Evolutionary conservation across 2,329 filamentous ascomycete species (phyloP).

Genomic region (Tetracladium maxilliforme): DNA sequence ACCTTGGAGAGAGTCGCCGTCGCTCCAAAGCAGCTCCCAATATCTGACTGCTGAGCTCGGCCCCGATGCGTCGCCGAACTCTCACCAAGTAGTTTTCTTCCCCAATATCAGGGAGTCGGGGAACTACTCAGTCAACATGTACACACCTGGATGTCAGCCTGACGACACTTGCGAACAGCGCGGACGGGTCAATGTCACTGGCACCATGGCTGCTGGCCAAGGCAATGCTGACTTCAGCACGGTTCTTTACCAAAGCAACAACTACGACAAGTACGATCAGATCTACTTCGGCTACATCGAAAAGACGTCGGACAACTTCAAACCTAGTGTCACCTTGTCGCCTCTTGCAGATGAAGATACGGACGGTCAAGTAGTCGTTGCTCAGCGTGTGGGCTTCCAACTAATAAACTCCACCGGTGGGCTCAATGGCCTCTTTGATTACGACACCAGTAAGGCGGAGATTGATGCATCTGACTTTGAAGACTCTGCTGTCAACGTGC

Average conservation of each 20-base stretch:
- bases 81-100: slow-evolving; percentile 59
- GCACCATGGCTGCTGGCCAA: slow-evolving; percentile 42
- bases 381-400: slow-evolving; percentile 70
- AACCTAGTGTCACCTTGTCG: slow-evolving; percentile 64
- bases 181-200: slow-evolving; percentile 72
- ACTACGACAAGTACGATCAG: slow-evolving; percentile 92
- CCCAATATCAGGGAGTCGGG: slow-evolving; percentile 81
- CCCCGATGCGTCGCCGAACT: slow-evolving; percentile 36
- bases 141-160: slow-evolving; percentile 78
- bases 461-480: slow-evolving; percentile 49
- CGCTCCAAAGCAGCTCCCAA: slow-evolving; percentile 53
- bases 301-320: slow-evolving; percentile 56
- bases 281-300: slow-evolving; percentile 81
- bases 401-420: slow-evolving; percentile 61
- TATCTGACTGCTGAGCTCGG: slow-evolving; percentile 60
- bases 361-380: slow-evolving; percentile 63
- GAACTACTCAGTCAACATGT: slow-evolving; percentile 82
- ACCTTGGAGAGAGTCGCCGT: slow-evolving; percentile 57
- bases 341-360: slow-evolving; percentile 50
- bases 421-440: slow-evolving; percentile 84
- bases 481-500: slow-evolving; percentile 60
- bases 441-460: slow-evolving; percentile 48
- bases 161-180: slow-evolving; percentile 64
- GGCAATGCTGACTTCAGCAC: slow-evolving; percentile 33
- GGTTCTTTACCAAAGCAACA: slow-evolving; percentile 76